Conservation (phyloP, 169 alveolate species). For the Cryptosporidium bovis region DNA sequence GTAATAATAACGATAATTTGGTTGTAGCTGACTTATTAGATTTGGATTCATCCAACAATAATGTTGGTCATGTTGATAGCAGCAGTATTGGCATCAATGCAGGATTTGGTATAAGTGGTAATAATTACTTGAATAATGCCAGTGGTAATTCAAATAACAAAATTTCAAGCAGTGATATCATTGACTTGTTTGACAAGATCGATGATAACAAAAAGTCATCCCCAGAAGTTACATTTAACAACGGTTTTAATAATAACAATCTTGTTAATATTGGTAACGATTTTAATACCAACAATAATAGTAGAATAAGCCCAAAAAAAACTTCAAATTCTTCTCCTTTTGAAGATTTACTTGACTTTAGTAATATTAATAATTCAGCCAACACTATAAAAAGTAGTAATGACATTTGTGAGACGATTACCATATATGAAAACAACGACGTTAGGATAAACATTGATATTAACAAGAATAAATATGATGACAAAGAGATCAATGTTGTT, state of each 20-base stretch:
- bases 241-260: not conserved
- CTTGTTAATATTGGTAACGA: not conserved
- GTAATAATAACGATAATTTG: not conserved
- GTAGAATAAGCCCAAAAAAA: not conserved
- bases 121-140: not conserved
- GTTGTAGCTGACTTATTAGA: conserved; percentile 59
- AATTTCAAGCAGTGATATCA: conserved; percentile 3
- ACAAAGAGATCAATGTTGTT: conserved; percentile 3
- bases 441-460: conserved; percentile 36
- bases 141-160: not conserved
- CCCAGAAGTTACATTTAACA: not conserved
- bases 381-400: not conserved
- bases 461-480: conserved; percentile 9
- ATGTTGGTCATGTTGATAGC: too few relatives aligned
- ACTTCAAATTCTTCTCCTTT: conserved; percentile 35
- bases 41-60: conserved; percentile 5
- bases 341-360: conserved; percentile 49
- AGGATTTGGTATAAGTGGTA: not conserved
- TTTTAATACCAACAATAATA: not conserved
- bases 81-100: too few relatives aligned
- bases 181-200: conserved; percentile 31
- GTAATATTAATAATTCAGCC: not conserved
- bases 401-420: conserved; percentile 10
- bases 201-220: not conserved
- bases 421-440: conserved; percentile 29